Percentiles rank a stretch among this genome's conserved stretches.
These are phyloP conservation scores for Leishmania braziliensis DNA, from an alignment of 208 protist genomes.

Conservation along the genomic window DNA sequence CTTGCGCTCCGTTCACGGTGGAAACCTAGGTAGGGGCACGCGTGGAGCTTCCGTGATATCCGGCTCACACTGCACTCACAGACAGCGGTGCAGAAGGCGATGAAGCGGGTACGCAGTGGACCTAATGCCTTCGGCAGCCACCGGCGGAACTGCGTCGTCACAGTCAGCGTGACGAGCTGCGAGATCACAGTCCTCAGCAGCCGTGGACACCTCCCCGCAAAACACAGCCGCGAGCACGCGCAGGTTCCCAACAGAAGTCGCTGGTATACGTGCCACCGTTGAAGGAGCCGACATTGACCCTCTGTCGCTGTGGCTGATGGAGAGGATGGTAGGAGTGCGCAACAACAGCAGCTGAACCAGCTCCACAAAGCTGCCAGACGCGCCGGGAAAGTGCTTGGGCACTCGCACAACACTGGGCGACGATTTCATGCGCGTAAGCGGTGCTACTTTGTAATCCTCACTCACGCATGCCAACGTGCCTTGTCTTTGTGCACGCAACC, in stretches of 20 bases:
- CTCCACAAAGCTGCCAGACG: constrained; percentile 29
- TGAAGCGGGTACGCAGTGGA: constrained; percentile 16
- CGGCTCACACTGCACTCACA: neutral
- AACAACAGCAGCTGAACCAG: constrained; percentile 25
- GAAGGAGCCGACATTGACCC: neutral
- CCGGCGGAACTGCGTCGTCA: neutral
- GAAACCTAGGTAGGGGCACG: neutral
- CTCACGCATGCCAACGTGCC: neutral
- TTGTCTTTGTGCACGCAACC: neutral
- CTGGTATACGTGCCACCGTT: neutral
- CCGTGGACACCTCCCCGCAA: constrained; percentile 9
- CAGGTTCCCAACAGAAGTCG: neutral
- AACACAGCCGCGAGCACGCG: constrained; percentile 17
- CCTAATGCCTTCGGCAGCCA: neutral
- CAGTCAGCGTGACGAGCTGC: neutral
- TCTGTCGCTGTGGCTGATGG: neutral
- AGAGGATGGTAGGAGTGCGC: neutral
- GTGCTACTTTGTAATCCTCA: neutral
- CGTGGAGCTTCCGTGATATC: neutral
- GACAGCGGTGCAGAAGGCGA: constrained; percentile 25
- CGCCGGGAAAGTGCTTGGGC: constrained; percentile 37
- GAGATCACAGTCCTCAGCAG: neutral
- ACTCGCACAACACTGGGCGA: constrained; percentile 28
- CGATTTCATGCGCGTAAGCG: neutral
- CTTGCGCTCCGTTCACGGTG: neutral